Percentiles rank a stretch among this genome's conserved stretches.
phyloP scores from a whole-genome alignment of 208 protist genomes.

The Acanthamoeba divionensis region DNA sequence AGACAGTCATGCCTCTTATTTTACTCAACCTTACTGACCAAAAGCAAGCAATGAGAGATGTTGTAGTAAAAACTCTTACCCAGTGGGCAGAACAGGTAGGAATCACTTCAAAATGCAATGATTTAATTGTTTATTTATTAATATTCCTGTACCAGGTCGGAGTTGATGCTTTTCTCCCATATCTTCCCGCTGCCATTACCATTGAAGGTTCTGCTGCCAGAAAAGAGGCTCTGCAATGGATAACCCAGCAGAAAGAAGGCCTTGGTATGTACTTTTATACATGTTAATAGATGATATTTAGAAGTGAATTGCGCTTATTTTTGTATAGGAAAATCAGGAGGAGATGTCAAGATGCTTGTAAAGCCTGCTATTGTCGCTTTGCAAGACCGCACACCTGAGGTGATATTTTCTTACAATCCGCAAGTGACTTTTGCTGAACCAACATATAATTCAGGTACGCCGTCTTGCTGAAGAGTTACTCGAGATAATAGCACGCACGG shows the following conservation, averaged over 20 bases:
- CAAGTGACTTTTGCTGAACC: too few relatives aligned
- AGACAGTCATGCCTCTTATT: not conserved
- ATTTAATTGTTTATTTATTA: too few relatives aligned
- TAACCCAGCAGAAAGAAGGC: not conserved
- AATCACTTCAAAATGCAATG: too few relatives aligned
- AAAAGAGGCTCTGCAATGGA: not conserved
- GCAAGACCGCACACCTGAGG: not conserved
- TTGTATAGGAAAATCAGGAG: too few relatives aligned
- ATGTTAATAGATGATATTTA: too few relatives aligned
- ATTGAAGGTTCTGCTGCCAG: not conserved
- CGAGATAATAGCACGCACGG: not conserved
- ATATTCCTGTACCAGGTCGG: too few relatives aligned
- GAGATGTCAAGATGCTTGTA: too few relatives aligned
- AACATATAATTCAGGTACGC: not conserved
- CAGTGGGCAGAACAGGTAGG: not conserved
- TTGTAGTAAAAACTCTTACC: slow-evolving; percentile 16
- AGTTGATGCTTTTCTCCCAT: slow-evolving; percentile 4
- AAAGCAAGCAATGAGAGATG: slow-evolving; percentile 53
- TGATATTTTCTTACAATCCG: too few relatives aligned
- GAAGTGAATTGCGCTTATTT: too few relatives aligned
- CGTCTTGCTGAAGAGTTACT: not conserved
- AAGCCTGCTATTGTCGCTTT: slow-evolving; percentile 2
- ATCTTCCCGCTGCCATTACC: not conserved
- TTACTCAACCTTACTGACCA: slow-evolving; percentile 42
- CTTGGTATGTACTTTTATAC: not conserved